These are phyloP conservation scores for maize (Zea mays) DNA, from an alignment of 176 grass and related monocot species.

Conservation along the genomic window Zm-B73-REFERENCE-NAM-5.0 NC_050099.1:244207001-244207500, in stretches of 20 bases:
- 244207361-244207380: neutral
- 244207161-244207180: neutral
- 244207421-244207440: slow-evolving; percentile 15
- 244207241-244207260: neutral
- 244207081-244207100: slow-evolving; percentile 22
- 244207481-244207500: neutral
- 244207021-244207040: slow-evolving; percentile 98
- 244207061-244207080: slow-evolving; percentile 63
- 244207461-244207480: neutral
- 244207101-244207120: slow-evolving; percentile 16
- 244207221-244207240: slow-evolving; percentile 11
- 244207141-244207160: neutral
- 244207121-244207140: neutral
- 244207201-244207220: slow-evolving; percentile 24
- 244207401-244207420: slow-evolving; percentile 3
- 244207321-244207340: slow-evolving; percentile 12
- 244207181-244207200: slow-evolving; percentile 25
- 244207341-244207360: neutral
- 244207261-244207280: slow-evolving; percentile 13
- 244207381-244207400: neutral
- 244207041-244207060: slow-evolving; percentile 97
- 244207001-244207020: slow-evolving; percentile 99
- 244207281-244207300: neutral
- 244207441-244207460: neutral
- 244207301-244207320: neutral